A percentile compares a stretch with the other conserved stretches of the same genome.
Conservation (phyloP, 805 yeast genomes). For the Ogataea corticis region DNA sequence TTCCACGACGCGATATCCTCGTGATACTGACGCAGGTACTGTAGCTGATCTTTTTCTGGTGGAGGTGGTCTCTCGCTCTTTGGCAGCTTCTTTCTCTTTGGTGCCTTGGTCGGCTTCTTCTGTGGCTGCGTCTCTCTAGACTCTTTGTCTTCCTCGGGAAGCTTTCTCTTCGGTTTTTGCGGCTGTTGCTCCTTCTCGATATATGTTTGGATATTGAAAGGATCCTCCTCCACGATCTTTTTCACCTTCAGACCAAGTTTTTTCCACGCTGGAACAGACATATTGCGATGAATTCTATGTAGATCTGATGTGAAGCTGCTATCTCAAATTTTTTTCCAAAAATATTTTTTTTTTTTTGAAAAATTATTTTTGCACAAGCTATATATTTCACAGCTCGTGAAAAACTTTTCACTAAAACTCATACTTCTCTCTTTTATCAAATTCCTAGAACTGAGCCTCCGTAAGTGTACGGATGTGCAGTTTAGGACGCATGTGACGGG, state of each 20-base stretch:
- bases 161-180: slow-evolving; percentile 31
- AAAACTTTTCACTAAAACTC: slow-evolving; percentile 2
- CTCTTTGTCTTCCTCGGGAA: slow-evolving; percentile 4
- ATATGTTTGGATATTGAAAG: slow-evolving; percentile 43
- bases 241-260: slow-evolving; percentile 67
- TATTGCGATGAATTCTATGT: slow-evolving; percentile 1
- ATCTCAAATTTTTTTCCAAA: neutral
- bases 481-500: slow-evolving; percentile 6
- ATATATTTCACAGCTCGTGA: slow-evolving; percentile 1
- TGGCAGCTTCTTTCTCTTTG: slow-evolving; percentile 70
- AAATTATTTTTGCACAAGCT: neutral
- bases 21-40: slow-evolving; percentile 58
- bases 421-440: neutral
- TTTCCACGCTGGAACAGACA: slow-evolving; percentile 80
- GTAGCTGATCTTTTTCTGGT: slow-evolving; percentile 75
- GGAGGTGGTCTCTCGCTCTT: slow-evolving; percentile 68
- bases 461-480: slow-evolving; percentile 1
- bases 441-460: slow-evolving; percentile 5
- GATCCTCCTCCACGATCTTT: slow-evolving; percentile 45
- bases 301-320: slow-evolving; percentile 7
- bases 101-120: slow-evolving; percentile 54
- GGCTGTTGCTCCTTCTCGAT: slow-evolving; percentile 33
- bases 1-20: slow-evolving; percentile 69
- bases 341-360: neutral
- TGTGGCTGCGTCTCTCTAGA: slow-evolving; percentile 14